A percentile compares a stretch with the other conserved stretches of the same genome.
phyloP scores from a whole-genome alignment of 23 red algal genomes.

The Pyropia yezoensis region DNA sequence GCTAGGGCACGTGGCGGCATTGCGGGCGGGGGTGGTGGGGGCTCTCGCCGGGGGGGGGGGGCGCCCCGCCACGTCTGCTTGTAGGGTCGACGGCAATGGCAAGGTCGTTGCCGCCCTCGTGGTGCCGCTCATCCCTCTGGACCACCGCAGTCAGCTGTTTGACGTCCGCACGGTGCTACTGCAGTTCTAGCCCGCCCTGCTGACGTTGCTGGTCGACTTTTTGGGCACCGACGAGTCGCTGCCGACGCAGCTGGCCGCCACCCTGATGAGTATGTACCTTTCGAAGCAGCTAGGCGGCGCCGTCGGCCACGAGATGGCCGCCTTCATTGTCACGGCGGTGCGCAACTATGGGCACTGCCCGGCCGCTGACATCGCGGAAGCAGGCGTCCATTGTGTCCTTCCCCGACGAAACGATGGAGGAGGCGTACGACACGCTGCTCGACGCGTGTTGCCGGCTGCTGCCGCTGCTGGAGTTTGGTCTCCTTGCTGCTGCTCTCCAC shows the following conservation, averaged over 20 bases:
- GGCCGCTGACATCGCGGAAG: slow-evolving; percentile 33
- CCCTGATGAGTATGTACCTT: slow-evolving; percentile 41
- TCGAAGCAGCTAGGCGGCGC: slow-evolving; percentile 61
- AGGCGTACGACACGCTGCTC: slow-evolving; percentile 52
- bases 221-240: slow-evolving; percentile 19
- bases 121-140: not conserved
- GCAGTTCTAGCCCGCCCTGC: slow-evolving; percentile 20
- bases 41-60: not conserved
- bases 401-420: slow-evolving; percentile 60
- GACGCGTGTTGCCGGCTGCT: slow-evolving; percentile 64
- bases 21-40: not conserved
- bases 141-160: slow-evolving; percentile 20
- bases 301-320: slow-evolving; percentile 29
- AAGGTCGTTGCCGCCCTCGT: too few relatives aligned
- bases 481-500: slow-evolving; percentile 52
- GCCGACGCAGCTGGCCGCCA: slow-evolving; percentile 36
- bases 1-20: slow-evolving; percentile 28
- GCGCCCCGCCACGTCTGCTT: too few relatives aligned
- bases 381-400: slow-evolving; percentile 40
- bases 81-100: too few relatives aligned
- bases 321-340: slow-evolving; percentile 37
- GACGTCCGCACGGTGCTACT: slow-evolving; percentile 53
- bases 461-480: slow-evolving; percentile 40
- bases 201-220: slow-evolving; percentile 36
- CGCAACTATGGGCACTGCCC: slow-evolving; percentile 24